Conservation (phyloP, 139 green algal genomes). For the Picocystis salinarum region DNA sequence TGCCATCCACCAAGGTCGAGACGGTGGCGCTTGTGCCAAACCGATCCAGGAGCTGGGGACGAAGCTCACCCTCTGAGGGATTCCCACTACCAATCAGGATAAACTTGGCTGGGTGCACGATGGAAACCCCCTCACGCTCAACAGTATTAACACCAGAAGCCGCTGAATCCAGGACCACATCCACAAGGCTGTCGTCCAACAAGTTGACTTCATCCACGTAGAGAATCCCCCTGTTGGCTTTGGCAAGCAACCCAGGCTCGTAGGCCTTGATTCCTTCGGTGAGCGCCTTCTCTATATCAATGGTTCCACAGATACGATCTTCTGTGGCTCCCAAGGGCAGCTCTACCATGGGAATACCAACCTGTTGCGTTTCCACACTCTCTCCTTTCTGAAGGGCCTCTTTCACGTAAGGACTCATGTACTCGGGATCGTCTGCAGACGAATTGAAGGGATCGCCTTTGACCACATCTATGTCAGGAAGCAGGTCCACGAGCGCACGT, state of each 20-base stretch:
- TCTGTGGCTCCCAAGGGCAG: slow-evolving; percentile 71
- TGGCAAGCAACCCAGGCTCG: slow-evolving; percentile 51
- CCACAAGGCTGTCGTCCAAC: slow-evolving; percentile 53
- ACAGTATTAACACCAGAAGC: slow-evolving; percentile 72
- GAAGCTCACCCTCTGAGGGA: slow-evolving; percentile 71
- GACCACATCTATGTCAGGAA: slow-evolving; percentile 75
- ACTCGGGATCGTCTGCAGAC: slow-evolving; percentile 48
- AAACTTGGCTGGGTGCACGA: slow-evolving; percentile 77
- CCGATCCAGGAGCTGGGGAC: slow-evolving; percentile 85
- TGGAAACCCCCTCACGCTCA: slow-evolving; percentile 79
- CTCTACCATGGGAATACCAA: slow-evolving; percentile 66
- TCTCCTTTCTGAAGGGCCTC: slow-evolving; percentile 25
- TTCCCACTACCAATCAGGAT: slow-evolving; percentile 80
- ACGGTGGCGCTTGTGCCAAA: slow-evolving; percentile 76
- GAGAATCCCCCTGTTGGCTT: slow-evolving; percentile 75
- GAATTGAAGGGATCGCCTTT: slow-evolving; percentile 76
- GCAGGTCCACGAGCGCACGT: slow-evolving; percentile 56
- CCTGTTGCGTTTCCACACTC: not conserved
- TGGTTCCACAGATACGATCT: slow-evolving; percentile 83
- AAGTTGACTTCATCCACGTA: slow-evolving; percentile 55
- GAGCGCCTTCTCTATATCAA: slow-evolving; percentile 84
- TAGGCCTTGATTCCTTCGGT: slow-evolving; percentile 57
- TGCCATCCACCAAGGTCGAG: slow-evolving; percentile 43
- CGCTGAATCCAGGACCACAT: slow-evolving; percentile 61
- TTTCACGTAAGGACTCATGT: slow-evolving; percentile 41